Conservation (phyloP, 2,329 filamentous ascomycete species). For the Exophiala alcalophila region DNA sequence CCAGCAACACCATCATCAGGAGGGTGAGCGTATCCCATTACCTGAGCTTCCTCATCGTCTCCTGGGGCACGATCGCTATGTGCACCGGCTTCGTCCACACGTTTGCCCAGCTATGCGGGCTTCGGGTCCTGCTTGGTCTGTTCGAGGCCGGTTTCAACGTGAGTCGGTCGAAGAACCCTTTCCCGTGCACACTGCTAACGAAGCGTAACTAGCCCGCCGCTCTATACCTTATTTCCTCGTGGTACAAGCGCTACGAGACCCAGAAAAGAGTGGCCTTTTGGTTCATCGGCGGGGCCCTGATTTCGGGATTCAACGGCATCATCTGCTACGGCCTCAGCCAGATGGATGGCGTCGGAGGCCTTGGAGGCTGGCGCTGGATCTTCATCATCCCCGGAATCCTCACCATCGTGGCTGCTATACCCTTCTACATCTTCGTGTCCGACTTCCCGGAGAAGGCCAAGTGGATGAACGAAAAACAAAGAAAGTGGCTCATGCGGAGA, state of each 20-base stretch:
- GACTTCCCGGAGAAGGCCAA: slow-evolving; percentile 10
- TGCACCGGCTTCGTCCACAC: slow-evolving; percentile 9
- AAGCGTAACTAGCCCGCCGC: slow-evolving; percentile 1
- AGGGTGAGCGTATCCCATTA: slow-evolving; percentile 10
- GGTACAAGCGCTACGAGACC: slow-evolving; percentile 38
- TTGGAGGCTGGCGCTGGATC: slow-evolving; percentile 39
- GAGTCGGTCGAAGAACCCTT: slow-evolving; percentile 57
- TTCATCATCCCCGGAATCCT: slow-evolving; percentile 26
- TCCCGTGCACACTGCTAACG: slow-evolving; percentile 52
- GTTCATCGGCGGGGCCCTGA: slow-evolving; percentile 34
- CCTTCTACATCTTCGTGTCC: slow-evolving; percentile 2
- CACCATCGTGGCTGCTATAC: slow-evolving; percentile 4
- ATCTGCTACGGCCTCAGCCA: slow-evolving; percentile 51
- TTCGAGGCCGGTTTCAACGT: slow-evolving; percentile 37
- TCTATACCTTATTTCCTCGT: slow-evolving; percentile 21
- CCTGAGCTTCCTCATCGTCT: slow-evolving; percentile 6
- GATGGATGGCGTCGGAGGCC: slow-evolving; percentile 30
- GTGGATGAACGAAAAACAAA: slow-evolving; percentile 4
- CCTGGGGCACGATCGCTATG: slow-evolving; percentile 13
- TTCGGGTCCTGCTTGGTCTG: slow-evolving; percentile 8
- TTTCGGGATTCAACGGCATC: slow-evolving; percentile 55
- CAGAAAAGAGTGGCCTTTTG: slow-evolving; percentile 35
- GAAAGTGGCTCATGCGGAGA: not conserved
- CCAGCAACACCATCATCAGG: slow-evolving; percentile 12
- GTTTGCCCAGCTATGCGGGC: not conserved